Evolutionary conservation across 2,329 filamentous ascomycete genomes (phyloP).

Genomic region (Aspergillus pseudonomiae): DNA sequence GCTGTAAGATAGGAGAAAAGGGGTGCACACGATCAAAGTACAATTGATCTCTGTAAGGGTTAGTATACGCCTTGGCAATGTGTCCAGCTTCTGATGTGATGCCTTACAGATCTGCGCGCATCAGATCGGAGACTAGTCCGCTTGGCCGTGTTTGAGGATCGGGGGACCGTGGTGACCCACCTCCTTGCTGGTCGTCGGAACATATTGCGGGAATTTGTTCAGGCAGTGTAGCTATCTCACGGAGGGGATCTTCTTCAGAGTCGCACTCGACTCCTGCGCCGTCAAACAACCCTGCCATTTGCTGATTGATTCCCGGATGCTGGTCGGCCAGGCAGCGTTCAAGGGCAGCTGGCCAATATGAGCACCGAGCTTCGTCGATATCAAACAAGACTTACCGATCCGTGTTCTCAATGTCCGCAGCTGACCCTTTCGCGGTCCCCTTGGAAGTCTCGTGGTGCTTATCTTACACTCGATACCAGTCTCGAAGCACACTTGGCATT

Average conservation of each 20-base stretch:
- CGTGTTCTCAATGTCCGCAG: slow-evolving; percentile 31
- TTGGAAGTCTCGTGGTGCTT: slow-evolving; percentile 27
- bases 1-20: slow-evolving; percentile 33
- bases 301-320: slow-evolving; percentile 24
- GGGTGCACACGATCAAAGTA: slow-evolving; percentile 37
- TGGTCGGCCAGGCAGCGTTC: slow-evolving; percentile 32
- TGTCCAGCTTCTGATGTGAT: background rate
- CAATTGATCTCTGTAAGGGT: slow-evolving; percentile 27
- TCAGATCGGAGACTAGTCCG: slow-evolving; percentile 20
- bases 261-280: slow-evolving; percentile 19
- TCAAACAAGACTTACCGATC: slow-evolving; percentile 25
- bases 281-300: slow-evolving; percentile 18
- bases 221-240: slow-evolving; percentile 7
- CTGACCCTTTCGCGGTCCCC: slow-evolving; percentile 33
- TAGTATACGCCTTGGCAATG: background rate
- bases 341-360: slow-evolving; percentile 24
- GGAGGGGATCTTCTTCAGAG: slow-evolving; percentile 20
- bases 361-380: background rate
- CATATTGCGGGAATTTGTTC: slow-evolving; percentile 4
- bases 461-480: slow-evolving; percentile 32
- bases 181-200: slow-evolving; percentile 3
- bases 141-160: slow-evolving; percentile 8
- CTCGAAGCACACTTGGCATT: slow-evolving; percentile 32
- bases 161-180: slow-evolving; percentile 15
- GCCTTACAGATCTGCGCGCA: slow-evolving; percentile 25